These are phyloP conservation scores for Chrysoporthe puriensis DNA, from an alignment of 2,329 filamentous ascomycete species.

Conservation along the genomic window DNA sequence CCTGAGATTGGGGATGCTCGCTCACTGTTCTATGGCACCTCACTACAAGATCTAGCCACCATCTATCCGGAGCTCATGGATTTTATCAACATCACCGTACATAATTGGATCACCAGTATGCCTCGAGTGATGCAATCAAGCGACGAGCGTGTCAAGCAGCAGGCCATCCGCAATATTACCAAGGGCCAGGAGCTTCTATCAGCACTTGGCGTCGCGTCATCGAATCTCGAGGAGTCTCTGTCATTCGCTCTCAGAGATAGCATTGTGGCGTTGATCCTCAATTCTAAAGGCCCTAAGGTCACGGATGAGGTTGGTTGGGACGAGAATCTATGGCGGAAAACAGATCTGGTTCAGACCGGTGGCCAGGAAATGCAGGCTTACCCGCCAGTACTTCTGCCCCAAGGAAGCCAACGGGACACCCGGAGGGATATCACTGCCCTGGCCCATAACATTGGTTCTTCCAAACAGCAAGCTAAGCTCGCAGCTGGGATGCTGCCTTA, in stretches of 20 bases:
- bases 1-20: slow-evolving; percentile 30
- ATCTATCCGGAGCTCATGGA: slow-evolving; percentile 59
- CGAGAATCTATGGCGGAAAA: slow-evolving; percentile 36
- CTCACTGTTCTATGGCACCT: slow-evolving; percentile 48
- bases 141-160: slow-evolving; percentile 77
- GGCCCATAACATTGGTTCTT: slow-evolving; percentile 56
- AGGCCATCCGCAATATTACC: slow-evolving; percentile 75
- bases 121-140: slow-evolving; percentile 81
- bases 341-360: slow-evolving; percentile 33
- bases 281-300: slow-evolving; percentile 38
- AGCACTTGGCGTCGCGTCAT: slow-evolving; percentile 65
- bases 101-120: slow-evolving; percentile 81
- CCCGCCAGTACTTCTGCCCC: slow-evolving; percentile 62
- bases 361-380: slow-evolving; percentile 47
- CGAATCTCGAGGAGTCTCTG: slow-evolving; percentile 69
- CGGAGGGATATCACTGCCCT: slow-evolving; percentile 62
- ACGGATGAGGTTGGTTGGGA: slow-evolving; percentile 40
- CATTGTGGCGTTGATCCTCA: slow-evolving; percentile 52
- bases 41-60: slow-evolving; percentile 55
- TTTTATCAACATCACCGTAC: slow-evolving; percentile 67
- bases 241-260: slow-evolving; percentile 75
- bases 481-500: slow-evolving; percentile 68
- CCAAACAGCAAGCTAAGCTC: slow-evolving; percentile 63
- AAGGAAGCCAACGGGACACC: slow-evolving; percentile 69
- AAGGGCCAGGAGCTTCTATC: slow-evolving; percentile 70